Base-by-base conservation (phyloP, 2,329 filamentous ascomycete genomes). In the Penicillium sp. region DNA sequence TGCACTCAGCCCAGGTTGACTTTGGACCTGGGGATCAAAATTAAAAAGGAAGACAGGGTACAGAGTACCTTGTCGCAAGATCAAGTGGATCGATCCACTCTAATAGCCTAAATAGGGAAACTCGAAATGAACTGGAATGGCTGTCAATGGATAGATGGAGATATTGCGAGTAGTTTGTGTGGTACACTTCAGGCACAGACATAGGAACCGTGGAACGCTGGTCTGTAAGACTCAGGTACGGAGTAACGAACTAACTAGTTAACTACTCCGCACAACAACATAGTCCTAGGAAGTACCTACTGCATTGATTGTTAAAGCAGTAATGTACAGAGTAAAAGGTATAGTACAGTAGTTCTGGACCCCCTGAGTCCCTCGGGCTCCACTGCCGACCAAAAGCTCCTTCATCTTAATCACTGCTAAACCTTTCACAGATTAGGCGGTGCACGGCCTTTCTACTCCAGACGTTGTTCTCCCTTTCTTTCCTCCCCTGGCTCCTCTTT, bases 381-480 rank as follows among this genome's bases (percentile, higher is more conserved):
- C 39, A 47, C 46, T 20, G 7, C 42, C 15, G 31, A 43, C 35
- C 44, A 42, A 37, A 51, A 47, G 50, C 47, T 47, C 57, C 55
- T 61, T 60, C 57, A 60, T 60, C 57, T 60, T 60, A 58, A 52
- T 52, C 46, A 46, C 41, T 52, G 55, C 58, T 61, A 61, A 54
- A 47, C 56, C 50, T 24, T 31, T 33, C 42, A 15, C 20, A 47
- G 50, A 48, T 40, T 55, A 44, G 52, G 4, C 20, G 20, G 53
- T 59, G 58, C 57, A 60, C 57, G 58, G 56, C 12, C 42, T 50
- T 48, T 18, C 15, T 53, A 55, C 50, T 54, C 53, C 53, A 50
- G 49, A 54, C 44, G 47, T 40, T 54, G 43, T 27, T 42, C 44
- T 50, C 47, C 43, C 51, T 47, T 32, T 46, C 47, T 32, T 42